Evolutionary conservation across 352 stramenopile species (phyloP).

Genomic region (Thraustotheca clavata): DNA sequence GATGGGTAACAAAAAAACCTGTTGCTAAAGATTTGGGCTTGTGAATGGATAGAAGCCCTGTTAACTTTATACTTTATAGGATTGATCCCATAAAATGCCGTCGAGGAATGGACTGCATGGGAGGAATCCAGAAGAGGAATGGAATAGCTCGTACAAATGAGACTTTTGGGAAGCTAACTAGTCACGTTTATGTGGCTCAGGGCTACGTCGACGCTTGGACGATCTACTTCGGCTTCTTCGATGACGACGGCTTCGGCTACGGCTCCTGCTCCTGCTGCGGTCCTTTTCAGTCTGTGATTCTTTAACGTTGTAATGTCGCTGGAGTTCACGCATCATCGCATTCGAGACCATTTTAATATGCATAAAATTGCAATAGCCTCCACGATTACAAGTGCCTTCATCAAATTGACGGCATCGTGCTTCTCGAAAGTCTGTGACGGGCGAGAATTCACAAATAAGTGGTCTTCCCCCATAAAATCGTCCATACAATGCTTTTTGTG

Average conservation of each 20-base stretch:
- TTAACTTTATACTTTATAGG: slow-evolving; percentile 15
- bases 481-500: slow-evolving; percentile 94
- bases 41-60: not conserved
- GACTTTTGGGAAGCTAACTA: too few relatives aligned
- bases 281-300: slow-evolving; percentile 8
- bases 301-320: slow-evolving; percentile 66
- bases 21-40: too few relatives aligned
- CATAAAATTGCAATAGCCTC: slow-evolving; percentile 99
- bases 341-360: slow-evolving; percentile 91
- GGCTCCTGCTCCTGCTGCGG: slow-evolving; percentile 36
- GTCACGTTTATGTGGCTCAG: not conserved
- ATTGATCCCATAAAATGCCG: not conserved
- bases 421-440: slow-evolving; percentile 98
- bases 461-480: slow-evolving; percentile 95
- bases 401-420: slow-evolving; percentile 98
- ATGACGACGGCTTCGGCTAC: slow-evolving; percentile 24
- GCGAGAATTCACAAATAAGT: slow-evolving; percentile 97
- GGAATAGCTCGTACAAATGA: too few relatives aligned
- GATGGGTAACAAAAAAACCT: too few relatives aligned
- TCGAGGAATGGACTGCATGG: too few relatives aligned
- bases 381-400: slow-evolving; percentile 94
- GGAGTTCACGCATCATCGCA: slow-evolving; percentile 76
- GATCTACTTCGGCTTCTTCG: slow-evolving; percentile 4
- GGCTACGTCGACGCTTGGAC: not conserved
- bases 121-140: too few relatives aligned